phyloP scores from a whole-genome alignment of 352 stramenopile genomes.

The Phytophthora ohioensis region DNA sequence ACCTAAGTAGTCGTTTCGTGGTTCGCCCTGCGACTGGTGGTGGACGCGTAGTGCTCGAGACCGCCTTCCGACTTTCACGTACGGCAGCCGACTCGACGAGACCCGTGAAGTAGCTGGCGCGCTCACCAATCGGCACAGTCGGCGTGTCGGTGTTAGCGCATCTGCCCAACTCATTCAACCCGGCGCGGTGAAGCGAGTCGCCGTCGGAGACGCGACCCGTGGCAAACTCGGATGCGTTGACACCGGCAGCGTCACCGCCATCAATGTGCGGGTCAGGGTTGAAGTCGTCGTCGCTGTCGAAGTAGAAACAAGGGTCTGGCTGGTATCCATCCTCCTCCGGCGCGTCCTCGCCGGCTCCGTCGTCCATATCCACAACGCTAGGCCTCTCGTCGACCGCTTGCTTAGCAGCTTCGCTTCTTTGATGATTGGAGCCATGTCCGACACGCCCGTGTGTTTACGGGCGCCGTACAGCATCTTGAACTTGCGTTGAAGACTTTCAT shows the following conservation, averaged over 20 bases:
- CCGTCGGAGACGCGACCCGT: too few species aligned
- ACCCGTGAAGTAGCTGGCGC: too few species aligned
- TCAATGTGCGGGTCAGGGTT: not conserved
- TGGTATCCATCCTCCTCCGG: not conserved
- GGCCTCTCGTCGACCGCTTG: not conserved
- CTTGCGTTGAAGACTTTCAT: not conserved
- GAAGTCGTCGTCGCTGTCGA: not conserved
- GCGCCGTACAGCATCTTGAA: slow-evolving; percentile 2
- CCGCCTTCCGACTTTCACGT: not conserved
- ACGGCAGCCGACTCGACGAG: too few species aligned
- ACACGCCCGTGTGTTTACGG: not conserved
- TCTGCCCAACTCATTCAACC: too few species aligned
- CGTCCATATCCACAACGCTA: slow-evolving; percentile 3
- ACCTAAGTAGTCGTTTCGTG: not conserved
- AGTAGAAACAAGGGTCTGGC: slow-evolving; percentile 1
- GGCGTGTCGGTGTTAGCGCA: too few species aligned
- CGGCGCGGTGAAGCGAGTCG: too few species aligned
- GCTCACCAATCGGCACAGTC: too few species aligned
- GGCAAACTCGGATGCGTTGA: not conserved
- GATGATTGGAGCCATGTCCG: not conserved
- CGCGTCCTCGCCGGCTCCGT: not conserved
- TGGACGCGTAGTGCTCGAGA: not conserved
- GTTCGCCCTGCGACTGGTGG: slow-evolving; percentile 27
- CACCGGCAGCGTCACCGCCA: not conserved
- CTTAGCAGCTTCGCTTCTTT: not conserved